A percentile compares a stretch with the other conserved stretches of the same genome.
phyloP scores from a whole-genome alignment of 495 filamentous ascomycete species.

The Umbilicaria muhlenbergii region DNA sequence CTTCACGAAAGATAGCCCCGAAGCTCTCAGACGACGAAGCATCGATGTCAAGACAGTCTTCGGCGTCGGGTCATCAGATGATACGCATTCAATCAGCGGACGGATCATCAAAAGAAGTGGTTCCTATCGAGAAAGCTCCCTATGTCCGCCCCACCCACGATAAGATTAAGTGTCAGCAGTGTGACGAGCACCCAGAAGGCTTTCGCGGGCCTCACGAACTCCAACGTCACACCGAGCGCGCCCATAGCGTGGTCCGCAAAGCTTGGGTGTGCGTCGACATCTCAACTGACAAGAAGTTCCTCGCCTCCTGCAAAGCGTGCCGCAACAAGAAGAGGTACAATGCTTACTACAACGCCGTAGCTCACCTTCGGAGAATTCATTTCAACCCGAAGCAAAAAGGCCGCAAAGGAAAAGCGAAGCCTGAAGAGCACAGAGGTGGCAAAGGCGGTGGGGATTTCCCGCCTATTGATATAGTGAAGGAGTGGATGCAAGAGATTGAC shows the following conservation, averaged over 20 bases:
- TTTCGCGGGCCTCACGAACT: slow-evolving; percentile 94
- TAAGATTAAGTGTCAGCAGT: slow-evolving; percentile 60
- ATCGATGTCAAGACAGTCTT: slow-evolving; percentile 15
- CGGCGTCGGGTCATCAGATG: slow-evolving; percentile 30
- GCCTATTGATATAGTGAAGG: slow-evolving; percentile 63
- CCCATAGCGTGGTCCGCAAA: slow-evolving; percentile 56
- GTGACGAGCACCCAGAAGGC: slow-evolving; percentile 64
- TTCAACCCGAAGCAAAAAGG: slow-evolving; percentile 55
- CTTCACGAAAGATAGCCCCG: slow-evolving; percentile 29
- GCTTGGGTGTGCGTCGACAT: slow-evolving; percentile 72
- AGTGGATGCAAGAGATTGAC: slow-evolving; percentile 65
- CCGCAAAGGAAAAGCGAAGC: slow-evolving; percentile 35
- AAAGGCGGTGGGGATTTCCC: slow-evolving; percentile 76
- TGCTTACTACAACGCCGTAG: slow-evolving; percentile 91
- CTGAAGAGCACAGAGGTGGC: slow-evolving; percentile 51
- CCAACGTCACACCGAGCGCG: slow-evolving; percentile 67
- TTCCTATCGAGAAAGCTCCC: slow-evolving; percentile 51
- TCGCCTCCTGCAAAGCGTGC: slow-evolving; percentile 83
- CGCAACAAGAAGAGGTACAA: slow-evolving; percentile 63
- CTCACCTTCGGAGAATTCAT: slow-evolving; percentile 79
- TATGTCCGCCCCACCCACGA: slow-evolving; percentile 63
- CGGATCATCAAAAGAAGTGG: slow-evolving; percentile 41
- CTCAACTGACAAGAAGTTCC: slow-evolving; percentile 40
- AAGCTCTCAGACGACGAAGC: slow-evolving; percentile 21
- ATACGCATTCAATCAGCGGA: slow-evolving; percentile 39